Evolutionary conservation across 805 yeast genomes (phyloP).

Genomic region (Sugiyamaella mastotermitis): DNA sequence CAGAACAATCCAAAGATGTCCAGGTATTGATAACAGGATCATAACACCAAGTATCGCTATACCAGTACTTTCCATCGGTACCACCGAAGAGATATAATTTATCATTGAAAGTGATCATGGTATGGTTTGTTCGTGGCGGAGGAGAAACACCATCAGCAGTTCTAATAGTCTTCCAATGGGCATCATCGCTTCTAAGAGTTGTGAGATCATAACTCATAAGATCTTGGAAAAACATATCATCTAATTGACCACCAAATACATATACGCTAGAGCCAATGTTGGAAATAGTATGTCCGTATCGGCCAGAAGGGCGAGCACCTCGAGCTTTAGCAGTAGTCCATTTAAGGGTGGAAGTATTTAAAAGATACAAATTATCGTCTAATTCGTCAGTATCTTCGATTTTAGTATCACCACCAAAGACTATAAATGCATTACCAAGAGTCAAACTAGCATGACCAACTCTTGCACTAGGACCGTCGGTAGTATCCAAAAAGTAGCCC

Average conservation of each 20-base stretch:
- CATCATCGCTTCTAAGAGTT: constrained; percentile 73
- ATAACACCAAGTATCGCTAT: constrained; percentile 73
- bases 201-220: constrained; percentile 81
- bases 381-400: constrained; percentile 62
- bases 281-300: constrained; percentile 92
- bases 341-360: constrained; percentile 68
- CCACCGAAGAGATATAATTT: constrained; percentile 91
- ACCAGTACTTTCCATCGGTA: constrained; percentile 64
- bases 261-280: constrained; percentile 60
- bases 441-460: constrained; percentile 92
- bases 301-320: constrained; percentile 77
- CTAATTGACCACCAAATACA: constrained; percentile 93
- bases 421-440: constrained; percentile 90
- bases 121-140: constrained; percentile 86
- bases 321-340: constrained; percentile 75
- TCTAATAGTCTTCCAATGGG: constrained; percentile 77
- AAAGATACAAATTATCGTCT: constrained; percentile 84
- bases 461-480: constrained; percentile 87
- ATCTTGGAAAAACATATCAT: constrained; percentile 76
- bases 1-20: constrained; percentile 65
- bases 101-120: constrained; percentile 75
- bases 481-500: constrained; percentile 60
- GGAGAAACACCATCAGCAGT: constrained; percentile 44
- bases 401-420: constrained; percentile 94
- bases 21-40: constrained; percentile 66